Evolutionary conservation across 331 rosid species (phyloP), one percentile per base, ranked within the genome.

Genomic region (Pyrus hybrid): DNA sequence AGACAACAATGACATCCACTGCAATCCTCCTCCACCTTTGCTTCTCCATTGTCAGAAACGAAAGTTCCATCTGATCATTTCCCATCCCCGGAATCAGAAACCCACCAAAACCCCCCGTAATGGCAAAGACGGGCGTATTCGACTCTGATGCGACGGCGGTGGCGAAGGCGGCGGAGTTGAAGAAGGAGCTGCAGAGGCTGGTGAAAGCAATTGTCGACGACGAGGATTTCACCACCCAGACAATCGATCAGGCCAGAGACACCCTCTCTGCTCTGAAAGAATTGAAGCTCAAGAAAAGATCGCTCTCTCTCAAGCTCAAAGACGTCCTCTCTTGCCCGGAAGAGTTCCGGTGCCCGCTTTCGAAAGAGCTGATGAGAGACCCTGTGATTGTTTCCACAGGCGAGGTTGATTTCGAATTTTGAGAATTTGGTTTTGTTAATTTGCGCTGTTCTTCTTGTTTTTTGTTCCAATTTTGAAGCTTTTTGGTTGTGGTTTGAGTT

Each of bases 321-420:
- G 85, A 83, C 12, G 74, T 79, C 74, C 78, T 85, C 32, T 23
- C 80, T 26, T 89, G 85, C 41, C 97, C 97, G 1, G 89, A 87
- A 13, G 96, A 89, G 75, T 93, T 91, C 75, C 88, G 83, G 22
- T 93, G 98, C 32, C 98, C 98, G 3, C 88, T 93, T 69, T 93
- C 97, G 62, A 87, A 87, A 66, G 98, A 93, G 67, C 79, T 93
- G 86, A 93, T 93, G 98, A 84, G 84, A 89, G 98, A 93, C 89
- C 98, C 98, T 72, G 98, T 93, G 76, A 84, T 91, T 85, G 90
- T 91, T 7, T 85, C 96, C 60, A 83, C 97, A 64, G 97, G 98
- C 63, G 88, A 89, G 97, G 96, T 91, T 80, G 47, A 92, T 83
- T 21, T 41, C 2, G 7, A 57, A 47, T 47, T 22, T 8, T 45